Evolutionary conservation across 306 rosid species (phyloP), one percentile per base, ranked within the genome.

Genomic region (Luffa acutangula): DNA sequence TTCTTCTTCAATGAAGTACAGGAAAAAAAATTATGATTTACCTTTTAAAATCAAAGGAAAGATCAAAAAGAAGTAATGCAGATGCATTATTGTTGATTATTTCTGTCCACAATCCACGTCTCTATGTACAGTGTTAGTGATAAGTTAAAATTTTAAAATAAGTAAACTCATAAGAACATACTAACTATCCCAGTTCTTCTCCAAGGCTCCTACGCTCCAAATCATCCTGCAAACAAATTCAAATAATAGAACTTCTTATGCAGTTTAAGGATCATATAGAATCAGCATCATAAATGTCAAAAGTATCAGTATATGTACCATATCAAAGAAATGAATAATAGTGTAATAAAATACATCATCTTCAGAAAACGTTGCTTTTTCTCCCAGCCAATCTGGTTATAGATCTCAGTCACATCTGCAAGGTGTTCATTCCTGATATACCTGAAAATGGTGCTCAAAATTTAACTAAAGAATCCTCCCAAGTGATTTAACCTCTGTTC

Each of bases 361-460:
- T 92, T 92, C 57, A 81, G 72, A 37, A 77, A 79, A 51, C 97
- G 87, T 81, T 58, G 85, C 82, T 72, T 90, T 85, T 92, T 94
- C 91, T 94, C 98, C 83, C 81, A 66, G 56, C 78, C 87, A 83
- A 94, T 81, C 54, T 92, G 91, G 72, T 81, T 92, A 82, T 87
- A 92, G 81, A 94, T 94, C 86, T 94, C 94, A 3, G 97, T 94
- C 63, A 94, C 98, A 81, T 94, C 96, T 2, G 91, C 86, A 10
- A 89, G 83, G 82, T 94, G 91, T 17, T 83, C 80, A 58, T 85
- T 67, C 72, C 54, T 83, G 49, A 25, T 25, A 25, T 25, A 25
- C 31, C 31, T 25, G 31, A 25, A 25, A 25, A 25, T 25, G 31
- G 31, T 25, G 31, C 31, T 25, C 31, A 25, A 25, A 25, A 25